Conservation (phyloP, 306 rosid species). For the Malus sylvestris region DNA sequence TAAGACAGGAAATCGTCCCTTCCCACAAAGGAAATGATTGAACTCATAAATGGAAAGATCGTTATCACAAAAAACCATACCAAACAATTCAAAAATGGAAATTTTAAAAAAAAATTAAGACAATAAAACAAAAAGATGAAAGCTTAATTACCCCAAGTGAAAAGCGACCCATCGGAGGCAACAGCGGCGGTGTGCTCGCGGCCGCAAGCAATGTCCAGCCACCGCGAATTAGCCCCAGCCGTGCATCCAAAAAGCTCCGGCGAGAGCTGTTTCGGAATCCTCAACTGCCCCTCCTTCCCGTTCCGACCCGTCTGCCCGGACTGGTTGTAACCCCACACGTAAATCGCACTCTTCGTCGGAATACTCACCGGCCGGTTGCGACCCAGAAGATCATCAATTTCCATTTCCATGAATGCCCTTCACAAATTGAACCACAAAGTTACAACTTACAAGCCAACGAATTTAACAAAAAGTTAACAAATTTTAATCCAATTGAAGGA, state of each 20-base stretch:
- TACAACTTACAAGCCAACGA: neutral
- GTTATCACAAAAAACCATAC: neutral
- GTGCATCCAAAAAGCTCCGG: slow-evolving; percentile 79
- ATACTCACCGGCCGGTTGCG: slow-evolving; percentile 26
- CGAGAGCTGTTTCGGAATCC: slow-evolving; percentile 78
- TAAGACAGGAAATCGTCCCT: neutral
- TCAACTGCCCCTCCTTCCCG: slow-evolving; percentile 57
- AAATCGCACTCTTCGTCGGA: slow-evolving; percentile 77
- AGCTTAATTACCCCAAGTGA: slow-evolving; percentile 65
- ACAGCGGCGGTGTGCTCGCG: slow-evolving; percentile 94
- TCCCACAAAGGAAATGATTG: neutral
- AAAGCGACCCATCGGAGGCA: slow-evolving; percentile 80
- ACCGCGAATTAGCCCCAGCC: slow-evolving; percentile 56
- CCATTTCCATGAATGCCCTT: slow-evolving; percentile 37
- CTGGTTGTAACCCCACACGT: slow-evolving; percentile 94
- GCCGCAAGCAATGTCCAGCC: slow-evolving; percentile 91
- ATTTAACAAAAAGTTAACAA: neutral
- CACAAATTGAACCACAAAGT: neutral
- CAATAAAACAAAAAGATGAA: neutral
- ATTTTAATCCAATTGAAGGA: neutral
- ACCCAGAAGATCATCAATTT: slow-evolving; percentile 52
- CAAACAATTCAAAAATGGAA: neutral
- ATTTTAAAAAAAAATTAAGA: neutral
- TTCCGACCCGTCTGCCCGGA: slow-evolving; percentile 89
- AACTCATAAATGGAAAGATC: neutral